These are phyloP conservation scores for Blastobotrys capitulatus DNA, from an alignment of 1,139 yeast genomes.

Conservation along the genomic window DNA sequence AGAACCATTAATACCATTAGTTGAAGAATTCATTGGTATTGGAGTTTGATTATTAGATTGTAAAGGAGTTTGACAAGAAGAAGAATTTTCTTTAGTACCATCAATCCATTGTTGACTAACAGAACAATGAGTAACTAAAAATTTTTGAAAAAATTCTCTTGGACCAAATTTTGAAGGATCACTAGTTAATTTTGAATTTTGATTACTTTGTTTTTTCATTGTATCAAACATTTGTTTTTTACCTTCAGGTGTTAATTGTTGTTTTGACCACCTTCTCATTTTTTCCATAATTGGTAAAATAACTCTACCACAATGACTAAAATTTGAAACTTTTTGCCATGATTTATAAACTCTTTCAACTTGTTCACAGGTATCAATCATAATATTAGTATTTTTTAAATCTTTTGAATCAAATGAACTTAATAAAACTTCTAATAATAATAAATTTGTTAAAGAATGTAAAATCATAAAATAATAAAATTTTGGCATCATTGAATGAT, in stretches of 20 bases:
- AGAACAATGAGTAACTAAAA: not conserved
- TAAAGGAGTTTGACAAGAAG: too few species aligned
- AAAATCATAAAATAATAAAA: slow-evolving; percentile 51
- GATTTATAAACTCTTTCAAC: not conserved
- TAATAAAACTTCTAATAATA: slow-evolving; percentile 2
- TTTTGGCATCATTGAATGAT: slow-evolving; percentile 44
- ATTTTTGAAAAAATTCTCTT: not conserved
- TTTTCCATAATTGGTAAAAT: not conserved
- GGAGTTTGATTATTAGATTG: too few species aligned
- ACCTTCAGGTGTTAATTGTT: not conserved
- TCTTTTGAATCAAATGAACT: not conserved
- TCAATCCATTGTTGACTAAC: not conserved
- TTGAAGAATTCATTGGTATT: too few species aligned
- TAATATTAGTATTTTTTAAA: not conserved
- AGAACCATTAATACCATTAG: too few species aligned
- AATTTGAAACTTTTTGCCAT: not conserved
- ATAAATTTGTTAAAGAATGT: slow-evolving; percentile 42
- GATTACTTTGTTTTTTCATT: not conserved
- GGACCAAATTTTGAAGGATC: not conserved
- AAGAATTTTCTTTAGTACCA: too few species aligned
- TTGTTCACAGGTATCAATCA: not conserved
- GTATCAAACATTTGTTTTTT: not conserved
- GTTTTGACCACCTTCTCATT: not conserved
- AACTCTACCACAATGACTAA: not conserved
- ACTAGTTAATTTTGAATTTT: too few species aligned